Base-by-base conservation (phyloP, 768 basidiomycete species). In the Paxillus rubicundulus region DNA sequence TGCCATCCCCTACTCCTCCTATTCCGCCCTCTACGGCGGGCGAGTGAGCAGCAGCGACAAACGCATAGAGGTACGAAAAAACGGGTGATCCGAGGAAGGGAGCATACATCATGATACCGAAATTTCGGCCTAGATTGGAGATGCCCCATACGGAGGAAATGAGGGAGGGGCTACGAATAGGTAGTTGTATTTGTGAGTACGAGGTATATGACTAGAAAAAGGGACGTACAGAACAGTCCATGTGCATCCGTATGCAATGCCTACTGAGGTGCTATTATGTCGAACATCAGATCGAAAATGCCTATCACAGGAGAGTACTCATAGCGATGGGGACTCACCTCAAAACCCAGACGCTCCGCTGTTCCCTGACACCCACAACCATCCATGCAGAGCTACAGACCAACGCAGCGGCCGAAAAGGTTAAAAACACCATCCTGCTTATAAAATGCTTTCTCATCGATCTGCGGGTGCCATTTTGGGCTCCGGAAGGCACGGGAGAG, bases 11-110 rank as follows among this genome's bases (percentile, higher is more conserved):
- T 54, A 17, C 4, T 17, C 13, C 67, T 1, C 3, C 24, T 24
- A 6, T 24, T 24, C 24, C 24, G 21, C 57, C 68, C 20, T 65
- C 73, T 0, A 61, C 58, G n/a, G 64, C 70, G 4, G 64, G 40
- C 9, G 78, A 73, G 53, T 82, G 80, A 3, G 75, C 68, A 4
- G 77, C 77, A 6, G 85, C 78, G 43, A 89, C 62, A 57, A 85
- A 82, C 13, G 90, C 90, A 54, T 90, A 92, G 0, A 92, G 63
- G 65, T 88, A 91, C 3, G 90, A 89, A 65, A 90, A 91, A 0
- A 82, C 33, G 2, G 87, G 81, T 0, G 88, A 89, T 5, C 88
- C 89, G 21, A 82, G 66, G 66, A 91, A 87, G 5, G 88, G 85
- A 0, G 89, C 83, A 58, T 88, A 89, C 44, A 85, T 82, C 50